These are phyloP conservation scores for Rostrohypoxylon terebratum DNA, from an alignment of 495 filamentous ascomycete genomes.

Conservation along the genomic window DNA sequence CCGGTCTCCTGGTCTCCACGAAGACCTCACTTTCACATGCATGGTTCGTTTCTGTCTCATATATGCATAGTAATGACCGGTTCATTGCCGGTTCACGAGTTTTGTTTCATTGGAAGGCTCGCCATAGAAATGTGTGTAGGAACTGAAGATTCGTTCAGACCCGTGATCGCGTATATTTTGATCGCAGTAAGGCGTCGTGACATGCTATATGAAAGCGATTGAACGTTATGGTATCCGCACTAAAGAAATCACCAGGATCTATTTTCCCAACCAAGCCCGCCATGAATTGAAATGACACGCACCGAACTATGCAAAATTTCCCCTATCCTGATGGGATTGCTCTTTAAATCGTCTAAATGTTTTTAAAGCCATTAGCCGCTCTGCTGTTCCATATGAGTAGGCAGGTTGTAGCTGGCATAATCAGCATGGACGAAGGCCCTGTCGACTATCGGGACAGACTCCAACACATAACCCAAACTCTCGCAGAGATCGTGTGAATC, in stretches of 20 bases:
- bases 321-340: slow-evolving; percentile 2
- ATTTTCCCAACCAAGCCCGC: slow-evolving; percentile 14
- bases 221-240: slow-evolving; percentile 23
- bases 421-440: slow-evolving; percentile 80
- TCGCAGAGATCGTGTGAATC: slow-evolving; percentile 90
- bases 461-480: slow-evolving; percentile 88
- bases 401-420: slow-evolving; percentile 83
- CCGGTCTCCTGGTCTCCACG: neutral
- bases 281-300: slow-evolving; percentile 20
- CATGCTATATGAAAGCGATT: neutral
- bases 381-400: slow-evolving; percentile 86
- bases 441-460: slow-evolving; percentile 82
- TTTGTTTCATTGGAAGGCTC: neutral
- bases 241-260: slow-evolving; percentile 27
- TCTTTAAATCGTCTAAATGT: slow-evolving; percentile 18
- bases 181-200: slow-evolving; percentile 7
- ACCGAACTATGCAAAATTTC: slow-evolving; percentile 28
- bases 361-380: slow-evolving; percentile 34
- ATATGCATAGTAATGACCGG: neutral
- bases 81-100: neutral
- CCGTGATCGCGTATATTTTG: neutral
- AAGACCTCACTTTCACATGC: neutral
- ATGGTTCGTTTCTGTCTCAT: neutral
- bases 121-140: neutral
- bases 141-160: neutral